Conservation (phyloP, 2,329 filamentous ascomycete genomes). For the Bretziella fagacearum region DNA sequence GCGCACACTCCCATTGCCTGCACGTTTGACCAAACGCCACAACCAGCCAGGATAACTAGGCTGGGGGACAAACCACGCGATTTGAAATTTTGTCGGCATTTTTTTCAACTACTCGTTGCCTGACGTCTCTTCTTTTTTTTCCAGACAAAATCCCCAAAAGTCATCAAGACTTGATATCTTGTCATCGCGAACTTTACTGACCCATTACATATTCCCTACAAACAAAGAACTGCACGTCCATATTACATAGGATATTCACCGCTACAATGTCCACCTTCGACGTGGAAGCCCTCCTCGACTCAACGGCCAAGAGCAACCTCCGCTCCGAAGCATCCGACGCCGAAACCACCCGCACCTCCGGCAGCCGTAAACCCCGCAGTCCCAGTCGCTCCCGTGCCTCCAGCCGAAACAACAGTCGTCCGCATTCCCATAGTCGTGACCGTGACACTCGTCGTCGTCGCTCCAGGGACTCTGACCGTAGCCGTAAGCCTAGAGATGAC, state of each 20-base stretch:
- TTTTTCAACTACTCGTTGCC: too few species aligned
- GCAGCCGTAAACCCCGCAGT: constrained; percentile 26
- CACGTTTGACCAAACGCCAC: background rate
- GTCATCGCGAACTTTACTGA: too few species aligned
- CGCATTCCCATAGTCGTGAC: constrained; percentile 36
- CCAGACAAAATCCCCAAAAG: background rate
- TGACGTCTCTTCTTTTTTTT: background rate
- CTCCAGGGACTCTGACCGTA: constrained; percentile 64
- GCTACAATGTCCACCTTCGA: constrained; percentile 38
- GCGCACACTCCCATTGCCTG: constrained; percentile 4
- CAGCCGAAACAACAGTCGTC: constrained; percentile 40
- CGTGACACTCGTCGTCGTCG: constrained; percentile 48
- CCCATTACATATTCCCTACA: too few species aligned
- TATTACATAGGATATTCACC: background rate
- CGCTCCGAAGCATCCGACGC: constrained; percentile 34
- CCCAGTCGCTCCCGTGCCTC: constrained; percentile 32
- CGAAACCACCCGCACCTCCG: constrained; percentile 37
- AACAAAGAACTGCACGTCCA: background rate
- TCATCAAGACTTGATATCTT: background rate
- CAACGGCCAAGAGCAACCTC: constrained; percentile 45
- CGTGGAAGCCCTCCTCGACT: constrained; percentile 82
- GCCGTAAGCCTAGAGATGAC: constrained; percentile 40
- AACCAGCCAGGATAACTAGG: background rate
- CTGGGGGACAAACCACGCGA: constrained; percentile 1
- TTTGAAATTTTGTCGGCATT: constrained; percentile 2